Base-by-base conservation (phyloP, 2,329 filamentous ascomycete species). In the Colletotrichum sojae region DNA sequence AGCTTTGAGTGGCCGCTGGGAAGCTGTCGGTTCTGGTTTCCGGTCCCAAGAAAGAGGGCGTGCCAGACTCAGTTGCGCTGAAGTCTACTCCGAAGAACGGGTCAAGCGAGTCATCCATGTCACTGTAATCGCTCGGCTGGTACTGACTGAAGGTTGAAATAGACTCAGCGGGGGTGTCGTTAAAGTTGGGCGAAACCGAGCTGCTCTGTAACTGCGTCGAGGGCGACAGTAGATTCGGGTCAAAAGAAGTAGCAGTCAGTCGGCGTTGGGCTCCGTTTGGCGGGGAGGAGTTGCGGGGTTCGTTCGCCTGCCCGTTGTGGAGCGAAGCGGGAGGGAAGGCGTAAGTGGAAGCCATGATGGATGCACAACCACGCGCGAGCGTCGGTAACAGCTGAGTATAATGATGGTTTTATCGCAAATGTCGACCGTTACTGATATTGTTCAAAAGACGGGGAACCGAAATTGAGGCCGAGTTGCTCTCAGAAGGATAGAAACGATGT, bases 51-150 rank as follows among this genome's bases (percentile, higher is more conserved):
- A 88, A 87, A 15, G 80, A 80, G 10, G 85, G 84, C 2, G 79
- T 80, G 56, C 79, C 81, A 48, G 76, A 79, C 18, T 84, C 80
- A 45, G 77, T 53, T 70, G 80, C 76, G 75, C 79, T 79, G 71
- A 88, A 87, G 76, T 86, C 79, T 68, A 83, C 78, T 63, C 83
- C 83, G 64, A 85, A 85, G 78, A 87, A 87, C 15, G 84, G 83
- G 71, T 89, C 86, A 66, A 83, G 81, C 56, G 79, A 81, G 27
- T 82, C 75, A 52, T 82, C 73, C 51, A 76, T 71, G 39, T 84
- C 86, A 73, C 84, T 81, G 70, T 80, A 82, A 71, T 87, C 84
- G 77, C 85, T 87, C 4, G 83, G 76, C 71, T 84, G 84, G 71
- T 85, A 87, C 71, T 84, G 79, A 71, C 83, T 85, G 51, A 82